Conservation (phyloP, 371 early-diverging fungal genomes). For the Mycotypha africana region DNA sequence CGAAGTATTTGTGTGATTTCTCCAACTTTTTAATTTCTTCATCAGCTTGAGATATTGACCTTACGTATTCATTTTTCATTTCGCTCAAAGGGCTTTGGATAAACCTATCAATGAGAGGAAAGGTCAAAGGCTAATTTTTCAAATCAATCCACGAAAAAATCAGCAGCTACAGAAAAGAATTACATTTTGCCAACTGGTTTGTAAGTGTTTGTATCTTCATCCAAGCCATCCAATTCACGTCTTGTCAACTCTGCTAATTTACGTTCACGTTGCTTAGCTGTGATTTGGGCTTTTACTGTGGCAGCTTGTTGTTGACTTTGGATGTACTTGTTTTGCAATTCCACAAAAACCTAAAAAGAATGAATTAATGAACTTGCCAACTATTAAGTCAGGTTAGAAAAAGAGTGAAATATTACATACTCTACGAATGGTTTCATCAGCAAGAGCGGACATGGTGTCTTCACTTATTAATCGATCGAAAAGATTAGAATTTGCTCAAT, state of each 20-base stretch:
- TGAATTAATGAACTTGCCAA: too few species aligned
- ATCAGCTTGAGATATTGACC: slow-evolving; percentile 37
- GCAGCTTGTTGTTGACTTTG: slow-evolving; percentile 61
- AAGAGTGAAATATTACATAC: too few species aligned
- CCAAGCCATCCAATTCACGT: slow-evolving; percentile 62
- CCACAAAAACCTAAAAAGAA: slow-evolving; percentile 49
- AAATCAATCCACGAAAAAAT: too few species aligned
- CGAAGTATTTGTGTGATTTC: slow-evolving; percentile 73
- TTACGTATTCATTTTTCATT: slow-evolving; percentile 51
- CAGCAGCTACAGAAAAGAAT: neutral
- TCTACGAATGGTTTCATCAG: slow-evolving; percentile 44
- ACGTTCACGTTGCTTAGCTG: slow-evolving; percentile 63
- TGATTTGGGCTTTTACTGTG: slow-evolving; percentile 65
- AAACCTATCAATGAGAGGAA: slow-evolving; percentile 38
- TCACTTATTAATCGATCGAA: too few species aligned
- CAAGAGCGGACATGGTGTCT: slow-evolving; percentile 41
- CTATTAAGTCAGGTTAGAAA: too few species aligned
- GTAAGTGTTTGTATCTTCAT: slow-evolving; percentile 56
- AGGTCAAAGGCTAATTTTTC: too few species aligned
- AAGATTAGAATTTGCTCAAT: too few species aligned
- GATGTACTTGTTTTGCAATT: slow-evolving; percentile 57
- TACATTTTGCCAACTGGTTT: slow-evolving; percentile 80
- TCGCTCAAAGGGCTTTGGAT: slow-evolving; percentile 54
- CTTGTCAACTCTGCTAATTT: slow-evolving; percentile 68
- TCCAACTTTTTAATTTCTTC: slow-evolving; percentile 57